Evolutionary conservation across 2,329 filamentous ascomycete genomes (phyloP), one percentile per base, ranked within the genome.

Genomic region (Grosmannia penicillata): DNA sequence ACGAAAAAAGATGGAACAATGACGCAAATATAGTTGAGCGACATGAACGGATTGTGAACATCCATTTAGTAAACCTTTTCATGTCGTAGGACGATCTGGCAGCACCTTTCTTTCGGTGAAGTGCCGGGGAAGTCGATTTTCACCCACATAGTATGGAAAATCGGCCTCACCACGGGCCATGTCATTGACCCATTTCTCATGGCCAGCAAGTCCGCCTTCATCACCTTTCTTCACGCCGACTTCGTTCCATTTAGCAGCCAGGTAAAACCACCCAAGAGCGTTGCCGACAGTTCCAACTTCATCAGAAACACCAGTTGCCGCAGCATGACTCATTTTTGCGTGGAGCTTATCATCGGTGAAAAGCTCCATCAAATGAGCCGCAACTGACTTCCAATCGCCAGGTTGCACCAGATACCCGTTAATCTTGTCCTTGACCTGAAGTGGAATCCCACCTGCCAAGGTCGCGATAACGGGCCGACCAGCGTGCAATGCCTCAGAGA

Each of bases 231-330:
- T 62, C 2, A 55, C 53, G 19, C 70, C 70, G 1, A 63, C 59
- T 47, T 75, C 70, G 18, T 67, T 61, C 55, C 81, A 66, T 52
- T 72, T 75, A 47, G 75, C 70, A 0, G 78, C 79, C n/a, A 91
- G 63, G 53, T 83, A 89, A 53, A 83, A 70, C 82, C 82, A 91
- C 18, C 63, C 66, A 11, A 89, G 60, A 1, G 78, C 76, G 53
- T 87, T 87, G 0, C 83, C 83, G 1, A 86, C 80, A 0, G 83
- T 91, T 43, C 78, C 74, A 1, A 89, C 81, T 53, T 91, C 83
- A 51, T 91, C 83, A 43, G 77, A 84, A 13, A 91, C 80, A 43
- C 80, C 73, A 0, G 56, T 62, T 27, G 59, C 60, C 0, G 82
- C 82, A 45, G 70, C 78, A 8, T 66, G 47, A 47, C 71, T 73